Evolutionary conservation across 345 rosid species (phyloP).

Genomic region (Pugionium cornutum): DNA sequence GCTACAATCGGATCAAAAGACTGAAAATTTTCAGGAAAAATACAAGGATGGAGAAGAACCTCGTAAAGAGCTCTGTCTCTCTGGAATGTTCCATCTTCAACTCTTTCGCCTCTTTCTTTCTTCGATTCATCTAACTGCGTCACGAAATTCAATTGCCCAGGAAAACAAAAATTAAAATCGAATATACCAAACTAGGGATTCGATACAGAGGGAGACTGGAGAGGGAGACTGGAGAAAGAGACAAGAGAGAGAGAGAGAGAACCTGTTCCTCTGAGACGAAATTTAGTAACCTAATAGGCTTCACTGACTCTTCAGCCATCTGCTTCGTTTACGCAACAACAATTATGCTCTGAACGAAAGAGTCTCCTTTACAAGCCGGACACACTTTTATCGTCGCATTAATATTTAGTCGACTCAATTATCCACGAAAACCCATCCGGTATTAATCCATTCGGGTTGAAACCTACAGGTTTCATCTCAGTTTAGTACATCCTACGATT

Average conservation of each 20-base stretch:
- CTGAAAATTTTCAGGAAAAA: background rate
- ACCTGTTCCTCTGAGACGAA: slow-evolving; percentile 94
- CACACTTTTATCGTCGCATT: background rate
- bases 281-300: slow-evolving; percentile 72
- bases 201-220: background rate
- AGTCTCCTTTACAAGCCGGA: background rate
- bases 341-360: background rate
- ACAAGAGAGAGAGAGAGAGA: background rate
- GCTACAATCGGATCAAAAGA: background rate
- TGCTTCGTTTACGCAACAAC: slow-evolving; percentile 20
- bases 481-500: background rate
- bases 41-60: slow-evolving; percentile 40
- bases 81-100: slow-evolving; percentile 94
- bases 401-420: background rate
- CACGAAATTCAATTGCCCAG: slow-evolving; percentile 20
- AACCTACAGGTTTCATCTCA: slow-evolving; percentile 19
- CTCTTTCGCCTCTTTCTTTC: slow-evolving; percentile 83
- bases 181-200: slow-evolving; percentile 2
- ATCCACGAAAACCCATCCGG: background rate
- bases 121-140: slow-evolving; percentile 78
- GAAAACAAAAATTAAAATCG: background rate
- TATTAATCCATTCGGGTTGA: background rate
- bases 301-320: slow-evolving; percentile 70
- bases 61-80: slow-evolving; percentile 86
- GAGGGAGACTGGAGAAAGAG: no score